Conservation (phyloP, 2,329 filamentous ascomycete species). For the Cercospora zeae-maydis region DNA sequence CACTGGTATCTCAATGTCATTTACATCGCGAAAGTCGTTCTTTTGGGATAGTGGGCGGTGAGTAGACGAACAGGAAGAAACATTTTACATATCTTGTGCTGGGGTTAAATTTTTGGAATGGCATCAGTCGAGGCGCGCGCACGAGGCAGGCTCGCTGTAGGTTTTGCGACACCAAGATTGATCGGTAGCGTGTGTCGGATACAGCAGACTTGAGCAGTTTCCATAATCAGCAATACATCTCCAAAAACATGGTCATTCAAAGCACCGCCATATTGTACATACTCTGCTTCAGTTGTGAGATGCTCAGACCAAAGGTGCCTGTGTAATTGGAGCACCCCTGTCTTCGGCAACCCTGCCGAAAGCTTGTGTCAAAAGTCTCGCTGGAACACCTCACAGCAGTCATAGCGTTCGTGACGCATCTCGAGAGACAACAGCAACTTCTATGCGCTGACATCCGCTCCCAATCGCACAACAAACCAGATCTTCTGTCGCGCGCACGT, state of each 20-base stretch:
- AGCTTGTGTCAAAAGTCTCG: conserved; percentile 7
- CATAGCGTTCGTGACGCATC: conserved; percentile 8
- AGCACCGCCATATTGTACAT: conserved; percentile 21
- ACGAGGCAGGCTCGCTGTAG: too few relatives aligned
- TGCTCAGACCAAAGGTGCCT: conserved; percentile 28
- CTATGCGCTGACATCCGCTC: neutral
- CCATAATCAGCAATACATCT: too few relatives aligned
- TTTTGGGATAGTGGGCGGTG: too few relatives aligned
- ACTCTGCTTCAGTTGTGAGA: conserved; percentile 21
- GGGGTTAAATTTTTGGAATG: too few relatives aligned
- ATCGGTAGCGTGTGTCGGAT: too few relatives aligned
- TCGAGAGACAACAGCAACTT: neutral
- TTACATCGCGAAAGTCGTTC: too few relatives aligned
- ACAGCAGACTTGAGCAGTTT: too few relatives aligned
- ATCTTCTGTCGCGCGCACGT: conserved; percentile 35
- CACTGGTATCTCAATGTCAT: too few relatives aligned
- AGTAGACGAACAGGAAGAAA: too few relatives aligned
- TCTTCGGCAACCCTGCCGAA: conserved; percentile 2
- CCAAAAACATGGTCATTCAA: neutral
- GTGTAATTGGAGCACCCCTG: conserved; percentile 25
- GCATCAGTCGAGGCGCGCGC: too few relatives aligned
- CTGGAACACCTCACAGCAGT: conserved; percentile 1
- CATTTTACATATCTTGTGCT: too few relatives aligned
- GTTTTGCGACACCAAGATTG: too few relatives aligned
- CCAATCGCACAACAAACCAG: conserved; percentile 29